Conservation (phyloP, 208 protist species). For the Naegleria fowleri region DNA sequence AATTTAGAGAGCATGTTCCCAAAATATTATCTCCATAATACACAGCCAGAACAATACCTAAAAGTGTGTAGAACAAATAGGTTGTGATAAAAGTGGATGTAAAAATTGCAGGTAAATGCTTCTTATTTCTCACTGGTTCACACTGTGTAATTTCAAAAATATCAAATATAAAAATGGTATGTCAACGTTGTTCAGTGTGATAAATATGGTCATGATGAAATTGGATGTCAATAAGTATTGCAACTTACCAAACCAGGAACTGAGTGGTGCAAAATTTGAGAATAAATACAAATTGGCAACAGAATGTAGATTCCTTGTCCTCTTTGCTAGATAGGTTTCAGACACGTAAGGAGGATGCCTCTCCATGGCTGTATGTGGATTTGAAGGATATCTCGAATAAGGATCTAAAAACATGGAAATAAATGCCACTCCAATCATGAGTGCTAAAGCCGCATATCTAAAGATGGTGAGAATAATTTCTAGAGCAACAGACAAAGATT, state of each 20-base stretch:
- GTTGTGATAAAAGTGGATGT: conserved; percentile 22
- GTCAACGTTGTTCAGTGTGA: too few relatives aligned
- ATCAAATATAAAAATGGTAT: too few relatives aligned
- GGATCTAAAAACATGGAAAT: neutral
- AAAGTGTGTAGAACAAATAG: neutral
- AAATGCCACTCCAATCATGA: conserved; percentile 19
- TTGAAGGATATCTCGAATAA: neutral
- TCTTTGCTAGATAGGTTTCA: neutral
- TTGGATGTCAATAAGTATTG: too few relatives aligned
- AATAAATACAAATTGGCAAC: conserved; percentile 17
- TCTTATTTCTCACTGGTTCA: conserved; percentile 29
- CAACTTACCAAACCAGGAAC: conserved; percentile 15
- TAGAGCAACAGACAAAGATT: neutral
- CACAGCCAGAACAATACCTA: conserved; percentile 12
- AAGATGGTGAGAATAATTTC: conserved; percentile 24
- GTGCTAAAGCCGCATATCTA: conserved; percentile 27
- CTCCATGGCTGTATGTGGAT: conserved; percentile 19
- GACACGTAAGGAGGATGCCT: conserved; percentile 12
- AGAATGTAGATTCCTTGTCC: neutral
- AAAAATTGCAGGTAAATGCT: neutral
- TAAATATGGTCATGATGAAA: too few relatives aligned
- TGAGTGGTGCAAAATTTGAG: conserved; percentile 32
- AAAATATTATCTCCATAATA: conserved; percentile 28
- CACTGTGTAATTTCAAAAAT: neutral
- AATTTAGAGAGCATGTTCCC: conserved; percentile 16